Percentiles rank a stretch among this genome's conserved stretches.
Conservation (phyloP, 2,329 filamentous ascomycete genomes). For the Thielaviopsis punctulata region DNA sequence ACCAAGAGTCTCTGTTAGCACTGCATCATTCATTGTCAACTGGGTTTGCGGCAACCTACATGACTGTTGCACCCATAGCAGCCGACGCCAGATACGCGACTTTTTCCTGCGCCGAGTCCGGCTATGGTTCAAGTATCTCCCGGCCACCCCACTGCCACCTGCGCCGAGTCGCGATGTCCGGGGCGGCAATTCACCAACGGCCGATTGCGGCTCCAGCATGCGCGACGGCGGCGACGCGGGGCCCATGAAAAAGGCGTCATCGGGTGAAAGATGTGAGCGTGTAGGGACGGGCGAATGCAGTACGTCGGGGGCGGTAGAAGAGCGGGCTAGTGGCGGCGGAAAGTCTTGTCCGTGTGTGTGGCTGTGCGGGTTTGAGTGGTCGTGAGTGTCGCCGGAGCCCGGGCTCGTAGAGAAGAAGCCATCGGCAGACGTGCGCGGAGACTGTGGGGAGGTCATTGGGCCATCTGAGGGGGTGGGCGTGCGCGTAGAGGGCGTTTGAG, state of each 20-base stretch:
- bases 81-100: slow-evolving; percentile 73
- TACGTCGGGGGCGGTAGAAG: slow-evolving; percentile 19
- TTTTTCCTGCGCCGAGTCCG: slow-evolving; percentile 51
- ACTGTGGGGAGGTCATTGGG: not conserved
- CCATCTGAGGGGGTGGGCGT: not conserved
- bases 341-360: slow-evolving; percentile 2
- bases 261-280: slow-evolving; percentile 57
- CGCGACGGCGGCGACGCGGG: slow-evolving; percentile 31
- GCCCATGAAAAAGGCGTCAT: slow-evolving; percentile 55
- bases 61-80: slow-evolving; percentile 94
- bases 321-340: slow-evolving; percentile 20
- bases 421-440: not conserved
- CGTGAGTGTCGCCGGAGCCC: not conserved
- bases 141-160: slow-evolving; percentile 27
- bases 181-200: slow-evolving; percentile 14
- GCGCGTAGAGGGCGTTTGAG: not conserved
- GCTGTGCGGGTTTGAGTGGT: not conserved
- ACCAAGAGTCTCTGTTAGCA: not conserved
- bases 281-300: slow-evolving; percentile 21
- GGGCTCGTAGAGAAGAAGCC: not conserved
- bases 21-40: not conserved
- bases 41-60: slow-evolving; percentile 39
- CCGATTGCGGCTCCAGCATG: slow-evolving; percentile 11
- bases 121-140: slow-evolving; percentile 35
- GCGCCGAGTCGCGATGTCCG: slow-evolving; percentile 19